Percentiles rank a stretch among this genome's conserved stretches.
phyloP scores from a whole-genome alignment of 108 stramenopile species.

The Conticribra weissflogii region DNA sequence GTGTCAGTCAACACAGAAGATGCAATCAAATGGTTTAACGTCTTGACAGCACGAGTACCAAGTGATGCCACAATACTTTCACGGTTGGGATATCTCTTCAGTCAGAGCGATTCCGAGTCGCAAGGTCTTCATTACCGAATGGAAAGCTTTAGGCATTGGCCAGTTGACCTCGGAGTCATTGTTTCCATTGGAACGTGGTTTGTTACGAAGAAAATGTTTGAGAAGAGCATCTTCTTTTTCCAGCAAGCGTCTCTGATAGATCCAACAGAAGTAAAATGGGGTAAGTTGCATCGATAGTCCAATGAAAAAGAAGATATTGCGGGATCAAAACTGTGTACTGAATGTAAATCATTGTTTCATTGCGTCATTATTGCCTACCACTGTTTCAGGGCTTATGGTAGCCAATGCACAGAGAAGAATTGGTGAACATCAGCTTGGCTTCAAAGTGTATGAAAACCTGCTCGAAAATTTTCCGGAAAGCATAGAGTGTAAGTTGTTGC shows the following conservation, averaged over 20 bases:
- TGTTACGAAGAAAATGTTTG: conserved; percentile 88
- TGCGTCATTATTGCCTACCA: not conserved
- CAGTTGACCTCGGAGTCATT: conserved; percentile 86
- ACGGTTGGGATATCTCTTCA: conserved; percentile 80
- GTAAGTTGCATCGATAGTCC: too few relatives aligned
- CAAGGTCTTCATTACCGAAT: conserved; percentile 72
- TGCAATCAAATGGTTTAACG: conserved; percentile 81
- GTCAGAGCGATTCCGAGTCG: conserved; percentile 59
- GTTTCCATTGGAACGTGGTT: conserved; percentile 89
- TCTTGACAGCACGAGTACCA: conserved; percentile 76
- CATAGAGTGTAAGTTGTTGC: conserved; percentile 54
- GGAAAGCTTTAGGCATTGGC: conserved; percentile 84
- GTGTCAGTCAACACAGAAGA: conserved; percentile 35
- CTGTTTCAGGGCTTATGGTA: conserved; percentile 67
- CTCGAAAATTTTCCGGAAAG: conserved; percentile 78
- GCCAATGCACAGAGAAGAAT: conserved; percentile 78
- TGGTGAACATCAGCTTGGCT: conserved; percentile 62
- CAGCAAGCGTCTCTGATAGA: conserved; percentile 82
- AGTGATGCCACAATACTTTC: conserved; percentile 71
- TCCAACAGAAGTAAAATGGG: conserved; percentile 91
- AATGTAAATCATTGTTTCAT: too few relatives aligned
- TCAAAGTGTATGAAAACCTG: conserved; percentile 73
- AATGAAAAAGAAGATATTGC: too few relatives aligned
- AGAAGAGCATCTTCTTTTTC: conserved; percentile 86
- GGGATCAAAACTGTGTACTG: too few relatives aligned